phyloP scores from a whole-genome alignment of 2,329 filamentous ascomycete genomes.

The Hirsutella rhossiliensis region DNA sequence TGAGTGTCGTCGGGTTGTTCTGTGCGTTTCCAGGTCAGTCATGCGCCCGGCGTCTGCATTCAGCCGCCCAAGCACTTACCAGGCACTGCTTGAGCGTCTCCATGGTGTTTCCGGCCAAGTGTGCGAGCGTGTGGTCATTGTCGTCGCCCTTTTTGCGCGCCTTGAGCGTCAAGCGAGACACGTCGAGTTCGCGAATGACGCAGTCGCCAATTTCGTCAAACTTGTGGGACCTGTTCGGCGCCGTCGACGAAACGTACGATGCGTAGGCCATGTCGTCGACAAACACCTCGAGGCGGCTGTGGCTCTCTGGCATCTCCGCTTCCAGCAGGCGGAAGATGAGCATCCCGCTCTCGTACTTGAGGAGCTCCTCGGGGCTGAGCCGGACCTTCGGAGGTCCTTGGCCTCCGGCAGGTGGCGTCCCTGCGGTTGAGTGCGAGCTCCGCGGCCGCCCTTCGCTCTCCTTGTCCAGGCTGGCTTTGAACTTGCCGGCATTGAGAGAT shows the following conservation, averaged over 20 bases:
- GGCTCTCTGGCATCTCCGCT: constrained; percentile 64
- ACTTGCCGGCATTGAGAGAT: constrained; percentile 28
- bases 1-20: constrained; percentile 82
- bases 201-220: constrained; percentile 94
- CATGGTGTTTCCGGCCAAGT: constrained; percentile 72
- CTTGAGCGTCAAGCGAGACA: constrained; percentile 82
- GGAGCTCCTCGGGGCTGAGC: constrained; percentile 67
- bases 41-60: not conserved
- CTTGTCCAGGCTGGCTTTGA: constrained; percentile 25
- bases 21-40: constrained; percentile 18
- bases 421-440: constrained; percentile 24
- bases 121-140: constrained; percentile 67
- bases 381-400: constrained; percentile 62
- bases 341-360: constrained; percentile 80
- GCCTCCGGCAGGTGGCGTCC: constrained; percentile 20
- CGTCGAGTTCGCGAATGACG: constrained; percentile 93
- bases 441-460: constrained; percentile 11
- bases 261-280: constrained; percentile 95
- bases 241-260: constrained; percentile 70
- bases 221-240: constrained; percentile 53
- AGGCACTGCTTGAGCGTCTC: constrained; percentile 80
- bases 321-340: constrained; percentile 92
- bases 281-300: constrained; percentile 72
- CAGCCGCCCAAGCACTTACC: constrained; percentile 36
- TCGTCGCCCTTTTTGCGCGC: constrained; percentile 71